Base-by-base conservation (phyloP, 78 protist species). In the Emiliania huxleyi region DNA sequence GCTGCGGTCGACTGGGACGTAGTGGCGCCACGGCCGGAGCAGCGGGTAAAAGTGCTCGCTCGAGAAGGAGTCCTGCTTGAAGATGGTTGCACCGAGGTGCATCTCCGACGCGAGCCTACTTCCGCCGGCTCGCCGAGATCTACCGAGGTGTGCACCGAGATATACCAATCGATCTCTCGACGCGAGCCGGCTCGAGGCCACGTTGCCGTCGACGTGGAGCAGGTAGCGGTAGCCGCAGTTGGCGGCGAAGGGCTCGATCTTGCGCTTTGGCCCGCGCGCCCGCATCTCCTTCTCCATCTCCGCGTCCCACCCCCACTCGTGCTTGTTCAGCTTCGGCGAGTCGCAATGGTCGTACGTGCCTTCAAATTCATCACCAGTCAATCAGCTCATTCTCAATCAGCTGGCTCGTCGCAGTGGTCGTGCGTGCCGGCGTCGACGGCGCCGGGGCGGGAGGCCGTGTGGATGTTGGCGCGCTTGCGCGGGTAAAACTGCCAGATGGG, bases 191-290 rank as follows among this genome's bases (percentile, higher is more conserved):
- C 18, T 2, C 19, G 83, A 73, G 43, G 44, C 42, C 33, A 73
- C 44, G 19, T 73, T 73, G 83, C 83, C 83, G 83, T 73, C 83
- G 83, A 73, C 19, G 46, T 77, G 85, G 33, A 77, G 85, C 85
- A 77, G 29, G 46, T 77, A 40, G 46, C 23, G 37, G 23, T 35
- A 35, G 2, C n/a, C 83, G 83, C 83, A 73, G 19, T 29, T 35
- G 40, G 1, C 15, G 18, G 18, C 43, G 18, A 77, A 77, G 26
- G 4, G 3, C 23, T 77, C 85, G 42, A 77, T 40, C 48, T 37
- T 37, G 33, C n/a, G 15, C 85, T 77, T 77, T 18, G 85, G 85
- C 85, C 48, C 85, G 3, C 15, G 29, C 15, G 44, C 46, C 48
- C 49, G 6, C 85, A 77, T 77, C 46, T 77, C 85, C 18, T 19